phyloP scores from a whole-genome alignment of 2,329 filamentous ascomycete species.

The Colletotrichum lini region DNA sequence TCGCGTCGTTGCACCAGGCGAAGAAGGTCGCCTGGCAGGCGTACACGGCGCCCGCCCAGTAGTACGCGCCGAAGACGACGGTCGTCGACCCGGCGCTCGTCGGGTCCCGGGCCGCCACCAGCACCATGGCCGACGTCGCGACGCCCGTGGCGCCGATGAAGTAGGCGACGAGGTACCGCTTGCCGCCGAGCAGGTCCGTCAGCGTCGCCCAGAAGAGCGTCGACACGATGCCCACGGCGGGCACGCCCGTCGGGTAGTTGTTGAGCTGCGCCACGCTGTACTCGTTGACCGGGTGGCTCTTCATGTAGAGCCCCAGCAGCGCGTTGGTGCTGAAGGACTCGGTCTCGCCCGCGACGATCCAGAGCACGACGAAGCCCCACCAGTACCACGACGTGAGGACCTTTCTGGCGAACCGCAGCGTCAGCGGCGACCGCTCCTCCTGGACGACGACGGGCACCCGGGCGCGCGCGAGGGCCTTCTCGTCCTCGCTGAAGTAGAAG shows the following conservation, averaged over 20 bases:
- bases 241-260: constrained; percentile 70
- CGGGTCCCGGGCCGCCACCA: constrained; percentile 64
- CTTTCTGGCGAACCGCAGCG: constrained; percentile 64
- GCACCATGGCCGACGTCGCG: constrained; percentile 72
- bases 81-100: constrained; percentile 59
- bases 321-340: constrained; percentile 79
- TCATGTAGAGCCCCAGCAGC: constrained; percentile 66
- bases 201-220: constrained; percentile 79
- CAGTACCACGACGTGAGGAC: constrained; percentile 74
- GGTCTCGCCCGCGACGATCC: constrained; percentile 79
- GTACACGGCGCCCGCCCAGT: constrained; percentile 79
- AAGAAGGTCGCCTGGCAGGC: constrained; percentile 83
- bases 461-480: constrained; percentile 57
- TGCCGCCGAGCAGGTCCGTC: constrained; percentile 75
- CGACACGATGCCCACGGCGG: constrained; percentile 69
- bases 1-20: constrained; percentile 81
- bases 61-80: constrained; percentile 76
- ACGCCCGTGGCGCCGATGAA: constrained; percentile 77
- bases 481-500: constrained; percentile 52
- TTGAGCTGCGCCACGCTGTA: constrained; percentile 67
- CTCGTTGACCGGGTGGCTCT: constrained; percentile 58
- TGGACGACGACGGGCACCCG: constrained; percentile 55
- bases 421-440: constrained; percentile 61
- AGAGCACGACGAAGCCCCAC: constrained; percentile 77
- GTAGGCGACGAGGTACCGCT: constrained; percentile 76